These are phyloP conservation scores for Dactylella cylindrospora DNA, from an alignment of 2,329 filamentous ascomycete genomes.

Conservation along the genomic window DNA sequence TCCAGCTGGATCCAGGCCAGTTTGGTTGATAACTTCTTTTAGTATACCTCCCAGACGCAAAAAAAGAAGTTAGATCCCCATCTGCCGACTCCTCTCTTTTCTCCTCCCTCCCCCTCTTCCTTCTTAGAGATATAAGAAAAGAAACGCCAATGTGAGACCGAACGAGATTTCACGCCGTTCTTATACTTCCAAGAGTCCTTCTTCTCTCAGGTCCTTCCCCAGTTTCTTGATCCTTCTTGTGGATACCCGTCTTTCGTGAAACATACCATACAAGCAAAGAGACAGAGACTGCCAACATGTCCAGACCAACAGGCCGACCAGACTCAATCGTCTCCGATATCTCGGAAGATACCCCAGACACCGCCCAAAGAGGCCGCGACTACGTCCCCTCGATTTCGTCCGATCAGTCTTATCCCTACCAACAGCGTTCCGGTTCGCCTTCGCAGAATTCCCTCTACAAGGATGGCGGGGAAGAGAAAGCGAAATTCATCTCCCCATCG, in stretches of 20 bases:
- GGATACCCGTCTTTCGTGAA: conserved; percentile 4
- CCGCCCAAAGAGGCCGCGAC: conserved; percentile 18
- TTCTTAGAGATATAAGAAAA: conserved; percentile 1
- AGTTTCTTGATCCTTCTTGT: conserved; percentile 1
- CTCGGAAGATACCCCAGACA: conserved; percentile 28
- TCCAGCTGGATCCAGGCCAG: too few species aligned
- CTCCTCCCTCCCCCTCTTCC: neutral
- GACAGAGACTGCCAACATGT: conserved; percentile 23
- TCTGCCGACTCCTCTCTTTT: conserved; percentile 30
- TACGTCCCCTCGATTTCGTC: conserved; percentile 40
- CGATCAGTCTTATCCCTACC: conserved; percentile 21
- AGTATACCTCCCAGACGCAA: too few species aligned
- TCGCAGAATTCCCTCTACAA: too few species aligned
- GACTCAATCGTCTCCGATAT: conserved; percentile 39
- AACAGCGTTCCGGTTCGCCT: conserved; percentile 27
- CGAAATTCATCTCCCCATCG: conserved; percentile 21
- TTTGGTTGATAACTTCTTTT: too few species aligned
- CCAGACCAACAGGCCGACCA: conserved; percentile 22
- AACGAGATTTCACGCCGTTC: too few species aligned
- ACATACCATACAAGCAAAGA: too few species aligned
- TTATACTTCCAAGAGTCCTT: too few species aligned
- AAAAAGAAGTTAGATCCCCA: too few species aligned
- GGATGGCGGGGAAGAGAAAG: conserved; percentile 17
- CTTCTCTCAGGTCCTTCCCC: too few species aligned
- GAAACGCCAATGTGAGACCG: too few species aligned